Conservation (phyloP, 2,329 filamentous ascomycete genomes). For the Ilyonectria destructans region DNA sequence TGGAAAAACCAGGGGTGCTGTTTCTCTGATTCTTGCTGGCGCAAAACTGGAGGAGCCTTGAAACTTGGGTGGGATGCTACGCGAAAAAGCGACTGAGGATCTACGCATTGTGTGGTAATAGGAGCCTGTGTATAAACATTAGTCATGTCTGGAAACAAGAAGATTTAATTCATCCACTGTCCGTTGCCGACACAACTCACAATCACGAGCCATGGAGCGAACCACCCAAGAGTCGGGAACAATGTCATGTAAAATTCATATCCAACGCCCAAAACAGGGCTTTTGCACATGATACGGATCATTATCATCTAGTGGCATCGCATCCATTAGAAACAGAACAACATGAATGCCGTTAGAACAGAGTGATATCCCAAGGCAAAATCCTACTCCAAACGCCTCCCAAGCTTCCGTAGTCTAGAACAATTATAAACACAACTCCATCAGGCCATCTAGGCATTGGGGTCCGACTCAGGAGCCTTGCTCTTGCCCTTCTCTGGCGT, state of each 20-base stretch:
- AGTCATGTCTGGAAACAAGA: constrained; percentile 32
- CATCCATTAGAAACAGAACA: constrained; percentile 35
- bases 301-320: constrained; percentile 45
- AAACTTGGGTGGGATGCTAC: constrained; percentile 39
- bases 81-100: constrained; percentile 35
- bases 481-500: constrained; percentile 60
- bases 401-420: constrained; percentile 16
- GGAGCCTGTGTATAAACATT: constrained; percentile 42
- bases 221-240: background rate
- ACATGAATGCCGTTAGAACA: constrained; percentile 39
- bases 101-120: constrained; percentile 44
- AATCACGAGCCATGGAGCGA: background rate
- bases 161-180: constrained; percentile 7
- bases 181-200: background rate
- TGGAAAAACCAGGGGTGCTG: constrained; percentile 25
- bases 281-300: constrained; percentile 35
- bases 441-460: constrained; percentile 52
- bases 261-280: constrained; percentile 19
- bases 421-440: constrained; percentile 24
- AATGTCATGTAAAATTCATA: constrained; percentile 1
- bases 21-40: constrained; percentile 43
- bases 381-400: constrained; percentile 37
- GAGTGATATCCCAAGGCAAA: constrained; percentile 26
- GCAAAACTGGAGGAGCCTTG: constrained; percentile 41
- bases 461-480: constrained; percentile 61